Base-by-base conservation (phyloP, 768 basidiomycete genomes). In the Collybia sp. region DNA sequence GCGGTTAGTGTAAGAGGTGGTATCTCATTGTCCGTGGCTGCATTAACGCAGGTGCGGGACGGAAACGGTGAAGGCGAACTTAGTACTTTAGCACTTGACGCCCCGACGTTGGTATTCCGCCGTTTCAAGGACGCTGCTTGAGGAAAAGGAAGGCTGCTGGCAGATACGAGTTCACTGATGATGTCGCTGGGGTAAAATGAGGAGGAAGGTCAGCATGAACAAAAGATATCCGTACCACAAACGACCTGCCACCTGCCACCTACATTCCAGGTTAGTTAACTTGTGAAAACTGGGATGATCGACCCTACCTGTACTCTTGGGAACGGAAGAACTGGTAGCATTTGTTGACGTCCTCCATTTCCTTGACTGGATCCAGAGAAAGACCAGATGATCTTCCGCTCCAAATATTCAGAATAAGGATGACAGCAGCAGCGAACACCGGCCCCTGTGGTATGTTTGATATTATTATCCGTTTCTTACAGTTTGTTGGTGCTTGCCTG, bases 351-450 rank as follows among this genome's bases (percentile, higher is more conserved):
- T 83, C 82, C 34, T 70, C 67, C 62, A 84, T 71, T 41, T 84
- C 80, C 42, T 73, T 64, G 41, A 63, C 61, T 12, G 71, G 67
- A 54, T 83, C 74, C 2, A 70, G 68, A 1, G 65, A 62, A 20
- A 68, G 53, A 11, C 78, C 74, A 30, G 68, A 68, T 48, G 70
- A 67, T 54, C 71, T 76, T 16, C 73, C 78, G 47, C 72, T 81
- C 85, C 79, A 87, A 10, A 85, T 79, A 47, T 79, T 80, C 51
- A 88, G 66, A 35, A 88, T 65, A 5, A 87, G 67, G 2, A 88
- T 73, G 19, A 85, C 67, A 15, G 67, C 71, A 30, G 72, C 59
- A 1, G 65, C 64, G 47, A 72, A 74, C 0, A 61, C 59, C 1
- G 60, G 58, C n/a, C 57, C 59, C 69, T 69, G 50, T 43, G 51